These are phyloP conservation scores for Kurtzmaniella cleridarum DNA, from an alignment of 805 yeast genomes.

Conservation along the genomic window DNA sequence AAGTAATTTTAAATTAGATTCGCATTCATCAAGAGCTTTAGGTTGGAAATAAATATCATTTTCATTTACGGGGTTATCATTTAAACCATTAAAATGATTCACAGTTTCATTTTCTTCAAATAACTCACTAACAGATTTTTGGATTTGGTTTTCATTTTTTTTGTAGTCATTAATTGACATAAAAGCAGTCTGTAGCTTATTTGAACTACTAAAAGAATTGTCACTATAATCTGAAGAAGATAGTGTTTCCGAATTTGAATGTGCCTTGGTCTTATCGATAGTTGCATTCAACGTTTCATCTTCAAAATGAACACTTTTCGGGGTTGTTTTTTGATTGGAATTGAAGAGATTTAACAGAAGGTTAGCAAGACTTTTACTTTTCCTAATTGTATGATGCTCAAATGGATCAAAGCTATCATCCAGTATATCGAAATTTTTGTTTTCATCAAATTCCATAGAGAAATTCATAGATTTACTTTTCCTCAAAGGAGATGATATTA, in stretches of 20 bases:
- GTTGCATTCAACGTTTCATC: slow-evolving; percentile 1
- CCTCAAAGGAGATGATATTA: not conserved
- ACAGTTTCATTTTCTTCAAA: no score
- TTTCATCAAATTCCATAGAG: not conserved
- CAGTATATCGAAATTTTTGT: slow-evolving; percentile 4
- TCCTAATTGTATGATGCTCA: slow-evolving; percentile 10
- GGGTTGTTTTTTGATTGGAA: slow-evolving; percentile 6
- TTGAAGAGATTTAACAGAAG: slow-evolving; percentile 5
- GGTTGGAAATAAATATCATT: no score
- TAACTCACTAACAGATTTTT: not conserved
- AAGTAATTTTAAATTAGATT: no score
- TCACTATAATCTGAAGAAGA: slow-evolving; percentile 8
- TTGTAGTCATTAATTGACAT: slow-evolving; percentile 3
- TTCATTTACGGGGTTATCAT: no score
- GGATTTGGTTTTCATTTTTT: slow-evolving; percentile 4
- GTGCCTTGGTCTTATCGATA: not conserved
- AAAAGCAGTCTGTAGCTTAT: not conserved
- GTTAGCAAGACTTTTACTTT: slow-evolving; percentile 11
- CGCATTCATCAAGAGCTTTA: no score
- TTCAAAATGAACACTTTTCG: slow-evolving; percentile 9
- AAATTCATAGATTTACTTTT: not conserved
- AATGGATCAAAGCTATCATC: slow-evolving; percentile 17
- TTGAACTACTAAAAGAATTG: not conserved
- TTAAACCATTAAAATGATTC: no score
- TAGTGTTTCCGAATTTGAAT: not conserved